Base-by-base conservation (phyloP, 345 rosid species). In the Viola odorata region DNA sequence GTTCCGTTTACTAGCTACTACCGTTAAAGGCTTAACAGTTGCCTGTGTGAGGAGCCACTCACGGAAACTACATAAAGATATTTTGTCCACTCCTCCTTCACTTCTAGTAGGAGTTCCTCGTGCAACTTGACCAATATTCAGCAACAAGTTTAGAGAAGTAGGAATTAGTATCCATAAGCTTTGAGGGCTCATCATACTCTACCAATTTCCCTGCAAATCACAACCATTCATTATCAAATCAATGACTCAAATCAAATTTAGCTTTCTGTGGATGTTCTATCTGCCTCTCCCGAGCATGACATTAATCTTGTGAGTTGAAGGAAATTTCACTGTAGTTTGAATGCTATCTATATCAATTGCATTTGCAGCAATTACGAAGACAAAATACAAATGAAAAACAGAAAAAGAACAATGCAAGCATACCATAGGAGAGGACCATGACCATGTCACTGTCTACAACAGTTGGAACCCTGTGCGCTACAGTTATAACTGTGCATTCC, bases 401-500 rank as follows among this genome's bases (percentile, higher is more conserved):
- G 37, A n/a, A 42, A 42, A 45, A 15, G 49, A 12, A 0, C 5
- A 6, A 42, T 23, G 37, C 60, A 64, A 61, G 7, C 53, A 57
- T 75, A 86, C 91, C 91, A 69, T 68, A 77, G 11, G 89, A 84
- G 67, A 89, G 91, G 70, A 83, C 89, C 91, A 86, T 80, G 84
- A 84, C 89, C 96, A 82, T 86, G 75, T 83, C 87, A 69, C 91
- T 84, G 60, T 89, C 85, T 49, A 83, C 76, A 41, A 86, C 85
- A 3, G 87, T 84, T 41, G 91, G 94, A 32, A 84, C 88, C 64
- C 91, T 78, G 56, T 89, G 96, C 11, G 96, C 88, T 4, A 81
- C 86, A 7, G 96, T 84, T 62, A 89, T 76, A 52, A 86, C 87
- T 0, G 91, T 89, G 68, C 89, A 84, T 1, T 75, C 71, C 5